These are phyloP conservation scores for Ilyonectria mors-panacis DNA, from an alignment of 2,329 filamentous ascomycete species.

Conservation along the genomic window DNA sequence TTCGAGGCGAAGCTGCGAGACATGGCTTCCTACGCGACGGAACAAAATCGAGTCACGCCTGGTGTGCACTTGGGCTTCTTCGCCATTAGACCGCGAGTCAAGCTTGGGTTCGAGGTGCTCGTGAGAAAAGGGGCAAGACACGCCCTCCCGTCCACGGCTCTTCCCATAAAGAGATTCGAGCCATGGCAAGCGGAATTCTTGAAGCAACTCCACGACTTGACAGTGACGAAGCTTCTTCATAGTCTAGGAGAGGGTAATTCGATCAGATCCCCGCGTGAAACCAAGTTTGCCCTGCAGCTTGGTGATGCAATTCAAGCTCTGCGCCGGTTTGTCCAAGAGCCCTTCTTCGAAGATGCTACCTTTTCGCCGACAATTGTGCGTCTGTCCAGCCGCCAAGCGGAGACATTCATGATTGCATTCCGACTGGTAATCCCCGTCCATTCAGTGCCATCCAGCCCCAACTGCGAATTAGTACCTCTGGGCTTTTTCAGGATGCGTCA, in stretches of 20 bases:
- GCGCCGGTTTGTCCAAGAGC: conserved; percentile 59
- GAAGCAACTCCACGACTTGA: conserved; percentile 62
- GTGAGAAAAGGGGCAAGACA: conserved; percentile 70
- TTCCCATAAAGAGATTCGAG: conserved; percentile 69
- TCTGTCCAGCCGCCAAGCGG: conserved; percentile 56
- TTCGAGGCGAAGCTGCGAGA: conserved; percentile 73
- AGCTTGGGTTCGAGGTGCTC: conserved; percentile 74
- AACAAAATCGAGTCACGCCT: conserved; percentile 62
- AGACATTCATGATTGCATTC: conserved; percentile 65
- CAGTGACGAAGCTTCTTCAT: conserved; percentile 52
- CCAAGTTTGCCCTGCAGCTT: conserved; percentile 62
- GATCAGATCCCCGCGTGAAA: conserved; percentile 54
- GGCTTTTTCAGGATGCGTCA: conserved; percentile 78
- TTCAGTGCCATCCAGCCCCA: conserved; percentile 63
- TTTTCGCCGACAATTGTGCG: conserved; percentile 60
- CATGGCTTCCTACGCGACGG: conserved; percentile 73
- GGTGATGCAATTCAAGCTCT: conserved; percentile 59
- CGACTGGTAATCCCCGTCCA: conserved; percentile 75
- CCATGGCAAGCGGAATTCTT: conserved; percentile 70
- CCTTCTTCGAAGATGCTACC: conserved; percentile 62
- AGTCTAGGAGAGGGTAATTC: conserved; percentile 53
- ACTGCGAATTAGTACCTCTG: conserved; percentile 73
- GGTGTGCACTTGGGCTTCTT: conserved; percentile 73
- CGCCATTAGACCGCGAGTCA: conserved; percentile 66
- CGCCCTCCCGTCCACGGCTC: conserved; percentile 72